A percentile compares a stretch with the other conserved stretches of the same genome.
Evolutionary conservation across 352 stramenopile genomes (phyloP).

Genomic region (Phytopythium boreale): DNA sequence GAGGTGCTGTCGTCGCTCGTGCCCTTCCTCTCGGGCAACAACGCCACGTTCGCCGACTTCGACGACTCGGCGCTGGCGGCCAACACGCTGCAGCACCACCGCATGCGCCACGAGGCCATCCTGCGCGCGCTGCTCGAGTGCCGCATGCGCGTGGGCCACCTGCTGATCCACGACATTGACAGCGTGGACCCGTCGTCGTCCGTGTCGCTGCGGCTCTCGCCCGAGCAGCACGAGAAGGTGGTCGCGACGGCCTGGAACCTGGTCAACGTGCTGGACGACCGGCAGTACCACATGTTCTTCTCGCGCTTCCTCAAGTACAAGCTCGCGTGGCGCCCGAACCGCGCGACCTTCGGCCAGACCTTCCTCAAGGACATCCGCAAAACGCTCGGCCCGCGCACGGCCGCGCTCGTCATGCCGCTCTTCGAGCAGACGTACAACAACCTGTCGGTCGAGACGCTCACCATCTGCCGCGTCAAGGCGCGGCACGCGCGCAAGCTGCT

Average conservation of each 20-base stretch:
- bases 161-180: slow-evolving; percentile 83
- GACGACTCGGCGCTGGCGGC: slow-evolving; percentile 51
- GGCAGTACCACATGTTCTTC: slow-evolving; percentile 87
- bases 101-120: slow-evolving; percentile 78
- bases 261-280: slow-evolving; percentile 77
- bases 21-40: slow-evolving; percentile 78
- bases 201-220: slow-evolving; percentile 52
- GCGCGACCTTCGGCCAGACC: slow-evolving; percentile 70
- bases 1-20: slow-evolving; percentile 62
- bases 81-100: slow-evolving; percentile 69
- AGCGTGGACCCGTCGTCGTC: slow-evolving; percentile 59
- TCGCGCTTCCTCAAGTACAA: slow-evolving; percentile 87
- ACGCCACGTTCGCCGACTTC: slow-evolving; percentile 72
- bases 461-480: slow-evolving; percentile 78
- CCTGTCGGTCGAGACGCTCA: slow-evolving; percentile 82
- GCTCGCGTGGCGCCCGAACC: slow-evolving; percentile 78
- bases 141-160: slow-evolving; percentile 81
- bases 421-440: slow-evolving; percentile 77
- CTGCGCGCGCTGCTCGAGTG: slow-evolving; percentile 74
- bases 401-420: slow-evolving; percentile 71
- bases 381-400: slow-evolving; percentile 51
- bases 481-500: slow-evolving; percentile 68
- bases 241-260: slow-evolving; percentile 86
- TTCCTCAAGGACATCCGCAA: slow-evolving; percentile 76
- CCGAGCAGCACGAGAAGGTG: slow-evolving; percentile 70